Base-by-base conservation (phyloP, 192 early-diverging fungal species). In the Phycomyces nitens region DNA sequence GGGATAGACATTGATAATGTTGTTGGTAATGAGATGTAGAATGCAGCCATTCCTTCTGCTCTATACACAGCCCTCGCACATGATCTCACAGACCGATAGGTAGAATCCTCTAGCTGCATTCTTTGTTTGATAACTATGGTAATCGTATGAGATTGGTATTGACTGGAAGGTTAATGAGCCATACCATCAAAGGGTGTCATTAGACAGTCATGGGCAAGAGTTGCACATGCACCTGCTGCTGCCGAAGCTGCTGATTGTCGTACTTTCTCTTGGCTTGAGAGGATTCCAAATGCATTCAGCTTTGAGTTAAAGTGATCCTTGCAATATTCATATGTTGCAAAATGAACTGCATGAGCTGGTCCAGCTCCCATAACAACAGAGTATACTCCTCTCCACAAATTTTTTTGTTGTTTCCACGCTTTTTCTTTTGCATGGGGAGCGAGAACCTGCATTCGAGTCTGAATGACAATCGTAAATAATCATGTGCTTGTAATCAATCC, bases 131-230 rank as follows among this genome's bases (percentile, higher is more conserved):
- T 82, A 22, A 98, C 86, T 88, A 18, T 7, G 12, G 11, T 22
- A 62, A 20, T 40, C 40, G 26, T 24, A 27, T 9, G 15, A 21
- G 11, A 60, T 27, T 43, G 29, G 39, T 49, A 62, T 1, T 20
- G 40, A 54, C 3, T 0, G 34, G 24, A 3, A 29, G 1, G 21
- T 24, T 53, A 20, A 24, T 20, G 9, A 53, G 18, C 10, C 52
- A 10, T 66, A 87, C 86, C 95, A 75, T 99, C 96, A 77, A 99
- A 99, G 12, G 96, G 96, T 68, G 92, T 99, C 89, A 95, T 92
- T 49, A 99, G 75, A 5, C 90, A 87, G 63, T 99, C 96, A 76
- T 88, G 86, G 9, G 88, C 78, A 22, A 94, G 75, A 5, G 94
- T 96, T 7, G 96, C 96, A 70, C 84, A 86, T 47, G 90, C 94